Conservation (phyloP, 73 alveolate species). For the Tetrahymena malaccensis region DNA sequence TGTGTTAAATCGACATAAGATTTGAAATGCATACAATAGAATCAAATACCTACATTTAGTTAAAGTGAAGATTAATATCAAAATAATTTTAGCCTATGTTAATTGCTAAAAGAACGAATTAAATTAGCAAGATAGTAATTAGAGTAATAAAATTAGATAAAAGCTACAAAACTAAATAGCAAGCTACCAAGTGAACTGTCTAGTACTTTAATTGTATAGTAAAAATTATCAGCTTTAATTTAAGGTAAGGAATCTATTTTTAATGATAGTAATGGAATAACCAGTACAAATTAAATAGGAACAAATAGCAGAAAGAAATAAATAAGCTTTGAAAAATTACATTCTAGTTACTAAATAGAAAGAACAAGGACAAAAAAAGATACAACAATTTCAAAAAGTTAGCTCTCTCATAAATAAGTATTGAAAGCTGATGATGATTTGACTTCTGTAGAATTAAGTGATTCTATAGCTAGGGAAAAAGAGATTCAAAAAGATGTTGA, state of each 20-base stretch:
- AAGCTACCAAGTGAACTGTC: neutral
- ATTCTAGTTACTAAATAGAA: neutral
- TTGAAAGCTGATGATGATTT: neutral
- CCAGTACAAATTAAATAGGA: neutral
- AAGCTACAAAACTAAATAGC: neutral
- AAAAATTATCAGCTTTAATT: neutral
- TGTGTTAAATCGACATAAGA: neutral
- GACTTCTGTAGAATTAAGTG: neutral
- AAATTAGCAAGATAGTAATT: neutral
- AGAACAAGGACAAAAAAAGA: neutral
- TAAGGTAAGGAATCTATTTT: neutral
- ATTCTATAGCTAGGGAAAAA: neutral
- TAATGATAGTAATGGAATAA: neutral
- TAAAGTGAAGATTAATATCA: neutral
- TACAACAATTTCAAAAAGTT: neutral
- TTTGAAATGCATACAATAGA: neutral
- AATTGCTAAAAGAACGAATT: neutral
- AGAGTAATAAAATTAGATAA: neutral
- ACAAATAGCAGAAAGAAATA: neutral
- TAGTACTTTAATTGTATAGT: neutral
- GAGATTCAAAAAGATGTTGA: neutral
- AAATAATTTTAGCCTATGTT: neutral
- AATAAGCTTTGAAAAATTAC: neutral
- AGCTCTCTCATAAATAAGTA: neutral
- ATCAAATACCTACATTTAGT: neutral